phyloP scores from a whole-genome alignment of 257 asterid genomes.

The Eustoma russellianum region DNA sequence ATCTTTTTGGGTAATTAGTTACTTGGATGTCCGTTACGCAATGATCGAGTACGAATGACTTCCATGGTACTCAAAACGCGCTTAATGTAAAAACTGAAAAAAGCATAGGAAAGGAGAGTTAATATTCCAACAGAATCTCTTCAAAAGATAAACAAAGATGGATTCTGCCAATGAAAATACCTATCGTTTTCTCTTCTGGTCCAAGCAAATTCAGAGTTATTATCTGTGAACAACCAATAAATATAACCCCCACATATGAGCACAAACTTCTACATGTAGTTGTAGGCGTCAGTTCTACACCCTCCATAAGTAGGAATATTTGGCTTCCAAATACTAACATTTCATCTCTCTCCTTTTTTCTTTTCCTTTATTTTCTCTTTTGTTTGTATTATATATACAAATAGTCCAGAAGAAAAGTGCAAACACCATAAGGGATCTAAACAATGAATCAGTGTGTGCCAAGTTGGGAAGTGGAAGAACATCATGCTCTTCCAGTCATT shows the following conservation, averaged over 20 bases:
- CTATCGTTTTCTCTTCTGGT: slow-evolving; percentile 17
- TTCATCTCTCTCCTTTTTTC: not conserved
- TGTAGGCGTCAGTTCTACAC: not conserved
- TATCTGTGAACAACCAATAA: slow-evolving; percentile 14
- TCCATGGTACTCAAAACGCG: no score
- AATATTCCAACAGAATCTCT: no score
- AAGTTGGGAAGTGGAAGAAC: slow-evolving; percentile 48
- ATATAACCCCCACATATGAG: slow-evolving; percentile 2
- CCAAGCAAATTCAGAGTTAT: slow-evolving; percentile 13
- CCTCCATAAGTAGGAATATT: not conserved
- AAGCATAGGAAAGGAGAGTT: no score
- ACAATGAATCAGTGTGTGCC: slow-evolving; percentile 70
- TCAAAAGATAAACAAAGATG: slow-evolving; percentile 6
- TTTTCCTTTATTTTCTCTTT: not conserved
- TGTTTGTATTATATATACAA: not conserved
- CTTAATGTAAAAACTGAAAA: no score
- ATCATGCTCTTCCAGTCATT: slow-evolving; percentile 7
- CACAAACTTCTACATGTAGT: not conserved
- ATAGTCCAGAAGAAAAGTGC: not conserved
- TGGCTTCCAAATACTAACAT: not conserved
- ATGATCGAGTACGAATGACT: no score
- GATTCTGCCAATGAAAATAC: slow-evolving; percentile 8
- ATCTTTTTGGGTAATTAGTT: no score
- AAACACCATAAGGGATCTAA: not conserved
- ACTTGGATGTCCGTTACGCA: no score